phyloP scores from a whole-genome alignment of 2,329 filamentous ascomycete genomes.

The Nemania sp. region DNA sequence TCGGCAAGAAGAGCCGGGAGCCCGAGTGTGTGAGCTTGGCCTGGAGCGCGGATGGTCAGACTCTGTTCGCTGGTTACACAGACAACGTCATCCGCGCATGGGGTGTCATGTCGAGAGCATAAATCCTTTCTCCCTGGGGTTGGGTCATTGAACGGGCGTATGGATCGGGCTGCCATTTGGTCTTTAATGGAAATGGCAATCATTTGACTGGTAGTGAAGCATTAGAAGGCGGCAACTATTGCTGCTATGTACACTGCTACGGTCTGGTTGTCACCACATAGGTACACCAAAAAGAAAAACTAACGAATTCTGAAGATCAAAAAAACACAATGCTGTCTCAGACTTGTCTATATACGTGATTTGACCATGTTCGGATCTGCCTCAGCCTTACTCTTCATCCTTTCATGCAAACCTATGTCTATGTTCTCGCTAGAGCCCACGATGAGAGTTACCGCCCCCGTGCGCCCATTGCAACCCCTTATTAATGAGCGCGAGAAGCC shows the following conservation, averaged over 20 bases:
- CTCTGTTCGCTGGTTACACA: slow-evolving; percentile 98
- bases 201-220: slow-evolving; percentile 35
- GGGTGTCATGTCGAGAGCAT: slow-evolving; percentile 96
- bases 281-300: slow-evolving; percentile 36
- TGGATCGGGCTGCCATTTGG: slow-evolving; percentile 42
- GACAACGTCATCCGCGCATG: slow-evolving; percentile 99
- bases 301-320: slow-evolving; percentile 38
- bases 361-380: slow-evolving; percentile 8
- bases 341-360: slow-evolving; percentile 9
- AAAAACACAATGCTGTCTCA: slow-evolving; percentile 5
- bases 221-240: slow-evolving; percentile 31
- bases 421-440: neutral
- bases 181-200: slow-evolving; percentile 41
- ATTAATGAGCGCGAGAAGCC: no score
- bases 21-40: slow-evolving; percentile 97
- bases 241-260: slow-evolving; percentile 21
- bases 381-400: no score
- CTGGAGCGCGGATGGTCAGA: slow-evolving; percentile 98
- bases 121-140: slow-evolving; percentile 42
- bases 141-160: slow-evolving; percentile 43
- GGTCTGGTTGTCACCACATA: slow-evolving; percentile 34
- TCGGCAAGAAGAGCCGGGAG: slow-evolving; percentile 98
- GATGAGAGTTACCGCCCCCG: no score
- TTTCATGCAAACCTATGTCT: no score
- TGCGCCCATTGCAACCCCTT: no score